phyloP scores from a whole-genome alignment of 306 rosid genomes.

The Oxytropis ochrocephala region DNA sequence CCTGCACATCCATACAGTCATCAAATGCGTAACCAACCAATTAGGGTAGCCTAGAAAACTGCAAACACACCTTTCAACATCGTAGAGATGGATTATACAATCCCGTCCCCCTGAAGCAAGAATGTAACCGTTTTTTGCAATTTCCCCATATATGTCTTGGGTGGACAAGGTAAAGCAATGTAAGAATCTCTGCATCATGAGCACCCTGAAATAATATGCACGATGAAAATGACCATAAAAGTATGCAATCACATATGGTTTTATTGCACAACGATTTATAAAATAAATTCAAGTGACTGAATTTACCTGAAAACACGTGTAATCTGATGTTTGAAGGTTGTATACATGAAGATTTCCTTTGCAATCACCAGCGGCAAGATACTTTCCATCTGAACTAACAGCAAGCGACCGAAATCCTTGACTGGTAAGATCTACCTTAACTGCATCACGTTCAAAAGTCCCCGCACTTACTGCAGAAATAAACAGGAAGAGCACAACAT shows the following conservation, averaged over 20 bases:
- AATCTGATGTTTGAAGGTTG: constrained; percentile 56
- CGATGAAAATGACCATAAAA: constrained; percentile 6
- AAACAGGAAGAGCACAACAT: constrained; percentile 13
- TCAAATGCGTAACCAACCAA: constrained; percentile 14
- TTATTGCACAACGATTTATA: constrained; percentile 9
- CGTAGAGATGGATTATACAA: constrained; percentile 61
- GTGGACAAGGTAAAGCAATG: constrained; percentile 51
- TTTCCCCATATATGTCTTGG: constrained; percentile 25
- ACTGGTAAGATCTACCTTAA: constrained; percentile 42
- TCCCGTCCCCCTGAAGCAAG: constrained; percentile 75
- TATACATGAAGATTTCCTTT: constrained; percentile 69
- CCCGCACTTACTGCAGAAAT: constrained; percentile 59
- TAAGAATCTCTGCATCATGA: constrained; percentile 73
- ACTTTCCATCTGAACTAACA: constrained; percentile 73
- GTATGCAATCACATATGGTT: constrained; percentile 8
- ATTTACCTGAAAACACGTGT: constrained; percentile 60
- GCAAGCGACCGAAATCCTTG: constrained; percentile 67
- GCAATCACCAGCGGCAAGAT: constrained; percentile 73
- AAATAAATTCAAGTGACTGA: constrained; percentile 4
- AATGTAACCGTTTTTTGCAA: constrained; percentile 26
- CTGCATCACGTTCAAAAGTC: constrained; percentile 56
- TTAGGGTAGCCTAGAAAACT: constrained; percentile 11
- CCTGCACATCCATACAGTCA: constrained; percentile 41
- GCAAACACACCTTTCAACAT: constrained; percentile 51
- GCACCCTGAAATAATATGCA: constrained; percentile 48